Conservation (phyloP, 1,284 basidiomycete genomes). For the Marasmius tenuissimus region DNA sequence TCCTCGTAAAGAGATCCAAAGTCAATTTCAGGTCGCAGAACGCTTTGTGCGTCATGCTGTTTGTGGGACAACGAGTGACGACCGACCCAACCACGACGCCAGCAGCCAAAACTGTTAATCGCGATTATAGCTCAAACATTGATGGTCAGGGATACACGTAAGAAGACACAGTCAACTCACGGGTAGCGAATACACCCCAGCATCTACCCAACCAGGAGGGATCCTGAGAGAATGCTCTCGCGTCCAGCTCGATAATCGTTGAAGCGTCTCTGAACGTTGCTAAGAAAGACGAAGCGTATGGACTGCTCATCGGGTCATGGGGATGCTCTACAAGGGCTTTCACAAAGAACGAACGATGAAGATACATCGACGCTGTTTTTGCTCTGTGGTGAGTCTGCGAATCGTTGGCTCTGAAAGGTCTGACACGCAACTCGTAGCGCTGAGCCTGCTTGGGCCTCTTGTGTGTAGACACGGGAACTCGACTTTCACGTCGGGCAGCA, state of each 20-base stretch:
- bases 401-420: constrained; percentile 25
- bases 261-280: constrained; percentile 43
- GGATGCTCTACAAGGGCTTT: constrained; percentile 42
- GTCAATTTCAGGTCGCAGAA: constrained; percentile 4
- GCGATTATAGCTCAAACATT: too few species aligned
- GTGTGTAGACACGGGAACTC: neutral
- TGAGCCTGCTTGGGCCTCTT: neutral
- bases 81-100: constrained; percentile 7
- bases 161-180: neutral
- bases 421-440: neutral
- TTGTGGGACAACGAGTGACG: constrained; percentile 6
- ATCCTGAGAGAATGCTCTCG: constrained; percentile 1
- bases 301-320: constrained; percentile 38
- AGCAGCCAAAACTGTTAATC: neutral
- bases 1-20: constrained; percentile 1
- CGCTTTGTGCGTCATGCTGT: constrained; percentile 1
- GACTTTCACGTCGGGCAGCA: constrained; percentile 3
- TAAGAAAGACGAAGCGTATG: constrained; percentile 45
- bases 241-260: constrained; percentile 31
- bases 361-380: constrained; percentile 41
- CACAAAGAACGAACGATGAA: constrained; percentile 50
- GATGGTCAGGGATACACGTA: neutral
- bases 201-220: constrained; percentile 2
- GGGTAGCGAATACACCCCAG: constrained; percentile 3
- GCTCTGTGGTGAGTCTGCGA: constrained; percentile 32